These are phyloP conservation scores for Suillus sp. DNA, from an alignment of 768 basidiomycete genomes.

Conservation along the genomic window DNA sequence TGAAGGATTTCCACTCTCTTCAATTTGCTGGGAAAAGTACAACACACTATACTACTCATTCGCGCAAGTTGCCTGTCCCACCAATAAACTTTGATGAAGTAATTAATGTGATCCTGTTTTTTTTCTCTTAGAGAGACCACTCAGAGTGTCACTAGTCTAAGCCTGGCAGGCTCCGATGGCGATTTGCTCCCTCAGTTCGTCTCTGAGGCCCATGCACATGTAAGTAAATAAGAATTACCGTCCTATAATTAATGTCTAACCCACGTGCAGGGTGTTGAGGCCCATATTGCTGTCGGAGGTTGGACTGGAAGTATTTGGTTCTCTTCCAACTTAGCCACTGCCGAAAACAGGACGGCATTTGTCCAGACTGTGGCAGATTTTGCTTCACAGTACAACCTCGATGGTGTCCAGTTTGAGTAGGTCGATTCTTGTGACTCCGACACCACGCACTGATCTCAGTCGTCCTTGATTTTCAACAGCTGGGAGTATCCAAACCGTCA, in stretches of 20 bases:
- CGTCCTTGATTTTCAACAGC: not conserved
- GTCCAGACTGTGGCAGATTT: constrained; percentile 50
- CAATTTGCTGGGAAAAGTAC: constrained; percentile 74
- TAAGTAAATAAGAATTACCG: constrained; percentile 20
- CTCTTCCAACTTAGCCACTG: constrained; percentile 50
- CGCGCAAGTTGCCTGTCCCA: constrained; percentile 41
- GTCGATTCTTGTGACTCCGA: not conserved
- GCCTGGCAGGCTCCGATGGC: constrained; percentile 45
- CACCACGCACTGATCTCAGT: constrained; percentile 15
- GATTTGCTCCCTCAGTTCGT: constrained; percentile 61
- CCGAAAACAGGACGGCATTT: constrained; percentile 55
- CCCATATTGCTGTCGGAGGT: constrained; percentile 57
- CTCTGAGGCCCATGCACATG: constrained; percentile 39
- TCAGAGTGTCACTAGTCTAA: constrained; percentile 33
- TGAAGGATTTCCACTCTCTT: constrained; percentile 50
- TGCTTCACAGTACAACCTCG: constrained; percentile 50
- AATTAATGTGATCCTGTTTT: not conserved
- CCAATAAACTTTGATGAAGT: not conserved
- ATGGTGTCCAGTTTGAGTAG: constrained; percentile 64
- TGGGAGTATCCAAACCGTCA: constrained; percentile 63
- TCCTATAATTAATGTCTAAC: not conserved
- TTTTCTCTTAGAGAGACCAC: constrained; percentile 36
- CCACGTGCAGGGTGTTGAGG: constrained; percentile 47
- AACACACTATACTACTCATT: constrained; percentile 71
- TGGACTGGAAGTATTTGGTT: constrained; percentile 64